These are phyloP conservation scores for Suillus occidentalis DNA, from an alignment of 768 basidiomycete genomes.

Conservation along the genomic window DNA sequence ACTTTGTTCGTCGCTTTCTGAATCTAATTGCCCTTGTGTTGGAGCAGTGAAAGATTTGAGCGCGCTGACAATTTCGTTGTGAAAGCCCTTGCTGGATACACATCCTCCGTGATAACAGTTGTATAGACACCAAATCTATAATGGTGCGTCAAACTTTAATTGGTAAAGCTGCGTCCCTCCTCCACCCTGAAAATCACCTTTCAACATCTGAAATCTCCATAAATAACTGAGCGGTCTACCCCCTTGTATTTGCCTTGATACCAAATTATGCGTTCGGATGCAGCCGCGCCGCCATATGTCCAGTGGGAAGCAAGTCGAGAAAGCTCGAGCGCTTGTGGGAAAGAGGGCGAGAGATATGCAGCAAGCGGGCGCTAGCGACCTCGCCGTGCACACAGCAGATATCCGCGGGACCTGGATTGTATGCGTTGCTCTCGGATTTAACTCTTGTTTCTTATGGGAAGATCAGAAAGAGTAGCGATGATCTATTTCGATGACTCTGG, in stretches of 20 bases:
- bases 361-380: slow-evolving; percentile 30
- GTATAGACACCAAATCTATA: slow-evolving; percentile 62
- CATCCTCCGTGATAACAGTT: no score
- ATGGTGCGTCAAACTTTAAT: slow-evolving; percentile 70
- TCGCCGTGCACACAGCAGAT: slow-evolving; percentile 34
- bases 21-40: slow-evolving; percentile 79
- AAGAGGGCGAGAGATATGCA: slow-evolving; percentile 30
- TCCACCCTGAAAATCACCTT: slow-evolving; percentile 39
- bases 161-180: slow-evolving; percentile 58
- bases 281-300: slow-evolving; percentile 89
- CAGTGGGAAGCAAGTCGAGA: slow-evolving; percentile 93
- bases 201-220: not conserved
- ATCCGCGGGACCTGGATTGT: slow-evolving; percentile 85
- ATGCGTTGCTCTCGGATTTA: slow-evolving; percentile 56
- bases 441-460: not conserved
- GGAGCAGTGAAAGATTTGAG: slow-evolving; percentile 88
- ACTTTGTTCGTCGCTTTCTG: not conserved
- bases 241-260: slow-evolving; percentile 33
- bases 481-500: not conserved
- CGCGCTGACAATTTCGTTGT: slow-evolving; percentile 57
- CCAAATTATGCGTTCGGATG: slow-evolving; percentile 81
- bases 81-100: slow-evolving; percentile 64
- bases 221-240: not conserved
- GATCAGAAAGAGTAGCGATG: not conserved
- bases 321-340: slow-evolving; percentile 75